Evolutionary conservation across 345 rosid species (phyloP), one percentile per base, ranked within the genome.

Genomic region (Citrus unshiu): DNA sequence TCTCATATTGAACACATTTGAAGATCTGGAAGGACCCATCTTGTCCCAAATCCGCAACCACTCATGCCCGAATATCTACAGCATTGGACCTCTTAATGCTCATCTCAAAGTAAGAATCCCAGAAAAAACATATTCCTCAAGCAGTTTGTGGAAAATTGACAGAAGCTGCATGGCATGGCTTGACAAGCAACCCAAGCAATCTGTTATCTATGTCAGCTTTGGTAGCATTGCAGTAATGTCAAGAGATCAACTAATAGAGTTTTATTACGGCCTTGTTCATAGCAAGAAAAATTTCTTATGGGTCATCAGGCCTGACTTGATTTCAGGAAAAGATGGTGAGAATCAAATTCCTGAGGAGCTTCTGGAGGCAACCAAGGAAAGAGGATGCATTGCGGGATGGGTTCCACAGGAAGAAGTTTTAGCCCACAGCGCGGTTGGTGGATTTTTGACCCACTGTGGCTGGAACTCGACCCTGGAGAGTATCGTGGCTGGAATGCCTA

Each of bases 1-100:
- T n/a, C 75, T 94, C 6, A 89, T 94, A 56, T 82, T 94, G 64
- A 89, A 93, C 92, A 90, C 93, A 0, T 84, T 90, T 24, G 90
- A 89, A 72, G 93, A 89, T 71, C 87, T 93, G 0, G 97, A 93
- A 62, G 82, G 57, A 29, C 85, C 87, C 6, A 87, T 89, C 46
- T 56, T 94, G 30, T 54, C 90, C 10, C 84, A 65, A 4, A 90
- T 90, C 4, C 82, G 87, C 29, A 78, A 80, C 40, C 74, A 80
- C 29, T 46, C 18, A 13, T 86, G 84, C 76, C 84, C 82, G 5
- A 83, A 82, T 37, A n/a, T 80, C 62, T 91, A 84, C 78, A 75
- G 90, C 40, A 80, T 94, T 6, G 94, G 93, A 27, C 95, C 98
- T 2, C 77, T 91, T 35, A 85, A 86, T 72, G 79, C 70, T 32